A percentile compares a stretch with the other conserved stretches of the same genome.
phyloP scores from a whole-genome alignment of 345 rosid genomes.

The Firmiana major region DNA sequence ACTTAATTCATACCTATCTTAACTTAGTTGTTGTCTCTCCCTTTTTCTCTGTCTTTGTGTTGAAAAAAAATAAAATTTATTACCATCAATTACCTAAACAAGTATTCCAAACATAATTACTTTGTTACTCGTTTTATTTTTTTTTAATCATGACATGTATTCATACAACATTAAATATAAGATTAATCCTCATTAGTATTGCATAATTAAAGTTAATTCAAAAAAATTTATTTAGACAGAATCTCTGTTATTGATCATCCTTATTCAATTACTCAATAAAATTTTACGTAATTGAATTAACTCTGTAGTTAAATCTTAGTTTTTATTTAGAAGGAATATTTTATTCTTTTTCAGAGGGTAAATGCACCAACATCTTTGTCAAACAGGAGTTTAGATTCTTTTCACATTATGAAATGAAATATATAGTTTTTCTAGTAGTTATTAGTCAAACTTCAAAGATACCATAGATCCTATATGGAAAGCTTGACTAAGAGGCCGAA shows the following conservation, averaged over 20 bases:
- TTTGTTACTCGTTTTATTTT: too few relatives aligned
- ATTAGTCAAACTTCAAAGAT: not conserved
- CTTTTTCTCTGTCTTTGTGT: not conserved
- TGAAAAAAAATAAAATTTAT: not conserved
- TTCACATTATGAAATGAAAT: not conserved
- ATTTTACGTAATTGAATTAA: too few relatives aligned
- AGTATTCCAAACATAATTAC: not conserved
- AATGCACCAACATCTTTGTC: not conserved
- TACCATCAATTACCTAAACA: not conserved
- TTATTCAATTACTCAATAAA: too few relatives aligned
- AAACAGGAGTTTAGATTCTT: not conserved
- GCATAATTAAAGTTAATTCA: too few relatives aligned
- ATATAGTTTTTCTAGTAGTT: not conserved
- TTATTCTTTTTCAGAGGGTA: not conserved
- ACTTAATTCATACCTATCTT: too few relatives aligned
- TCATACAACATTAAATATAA: too few relatives aligned
- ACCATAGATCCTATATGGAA: not conserved
- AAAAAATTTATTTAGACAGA: too few relatives aligned
- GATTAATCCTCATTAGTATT: too few relatives aligned
- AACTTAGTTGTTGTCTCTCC: not conserved
- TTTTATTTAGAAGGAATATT: too few relatives aligned
- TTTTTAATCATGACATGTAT: too few relatives aligned
- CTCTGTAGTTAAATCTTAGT: too few relatives aligned
- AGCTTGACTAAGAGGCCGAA: not conserved
- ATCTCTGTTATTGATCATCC: too few relatives aligned